Percentiles rank a stretch among this genome's conserved stretches.
Evolutionary conservation across 2,329 filamentous ascomycete genomes (phyloP).

Genomic region (Cryphonectria japonica): DNA sequence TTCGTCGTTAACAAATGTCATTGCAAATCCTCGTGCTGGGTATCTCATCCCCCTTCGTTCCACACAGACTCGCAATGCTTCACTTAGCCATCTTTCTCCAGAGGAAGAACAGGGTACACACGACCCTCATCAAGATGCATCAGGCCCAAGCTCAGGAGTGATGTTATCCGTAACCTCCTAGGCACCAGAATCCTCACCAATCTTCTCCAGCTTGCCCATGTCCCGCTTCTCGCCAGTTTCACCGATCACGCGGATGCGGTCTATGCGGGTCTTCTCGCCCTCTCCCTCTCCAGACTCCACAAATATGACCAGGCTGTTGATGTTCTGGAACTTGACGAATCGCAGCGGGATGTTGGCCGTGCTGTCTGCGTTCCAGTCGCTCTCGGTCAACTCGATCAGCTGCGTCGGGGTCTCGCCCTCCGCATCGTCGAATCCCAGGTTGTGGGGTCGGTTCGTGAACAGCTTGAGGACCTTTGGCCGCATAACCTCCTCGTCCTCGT

Average conservation of each 20-base stretch:
- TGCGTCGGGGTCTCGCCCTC: slow-evolving; percentile 85
- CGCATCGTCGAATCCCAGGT: slow-evolving; percentile 93
- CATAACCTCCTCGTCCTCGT: slow-evolving; percentile 72
- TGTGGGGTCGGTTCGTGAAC: slow-evolving; percentile 86
- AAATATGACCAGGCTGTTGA: slow-evolving; percentile 84
- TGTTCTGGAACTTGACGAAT: slow-evolving; percentile 97
- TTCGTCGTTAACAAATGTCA: slow-evolving; percentile 4
- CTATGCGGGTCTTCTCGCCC: slow-evolving; percentile 82
- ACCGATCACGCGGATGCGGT: slow-evolving; percentile 79
- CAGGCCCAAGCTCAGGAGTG: slow-evolving; percentile 1
- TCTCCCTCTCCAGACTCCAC: slow-evolving; percentile 84
- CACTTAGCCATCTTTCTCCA: background rate
- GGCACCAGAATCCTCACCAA: slow-evolving; percentile 74
- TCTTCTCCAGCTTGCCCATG: slow-evolving; percentile 94
- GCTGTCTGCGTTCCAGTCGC: slow-evolving; percentile 81
- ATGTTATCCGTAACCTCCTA: slow-evolving; percentile 39
- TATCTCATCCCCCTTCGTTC: background rate
- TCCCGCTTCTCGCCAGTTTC: slow-evolving; percentile 90
- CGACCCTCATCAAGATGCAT: background rate
- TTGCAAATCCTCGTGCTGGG: slow-evolving; percentile 10
- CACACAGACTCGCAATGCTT: slow-evolving; percentile 9
- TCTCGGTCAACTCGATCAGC: slow-evolving; percentile 70
- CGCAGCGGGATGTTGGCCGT: slow-evolving; percentile 75
- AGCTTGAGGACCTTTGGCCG: slow-evolving; percentile 82
- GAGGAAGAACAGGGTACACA: background rate